Evolutionary conservation across 495 filamentous ascomycete genomes (phyloP), one percentile per base, ranked within the genome.

Genomic region (Penicillium simplicissimum): DNA sequence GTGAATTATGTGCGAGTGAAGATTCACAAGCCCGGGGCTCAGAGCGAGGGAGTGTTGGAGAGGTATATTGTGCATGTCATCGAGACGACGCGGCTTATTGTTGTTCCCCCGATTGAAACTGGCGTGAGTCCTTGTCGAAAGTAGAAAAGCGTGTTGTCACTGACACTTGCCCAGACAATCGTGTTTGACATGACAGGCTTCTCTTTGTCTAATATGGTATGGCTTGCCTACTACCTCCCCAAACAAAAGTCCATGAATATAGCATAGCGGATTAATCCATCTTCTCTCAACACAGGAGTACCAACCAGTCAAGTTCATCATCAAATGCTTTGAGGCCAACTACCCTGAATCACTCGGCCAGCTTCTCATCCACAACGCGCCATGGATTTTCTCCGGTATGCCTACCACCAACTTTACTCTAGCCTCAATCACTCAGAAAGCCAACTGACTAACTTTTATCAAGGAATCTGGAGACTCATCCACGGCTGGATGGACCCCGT

Each of bases 311-410:
- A 97, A 93, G 69, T 97, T 96, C 79, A 92, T 98, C 81, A 93
- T 97, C 75, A 93, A 94, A 75, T 95, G 91, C 71, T 97, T 98
- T 70, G 93, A 97, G 78, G 93, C 92, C 42, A 97, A 97, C 75
- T 98, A 97, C 71, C 94, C 95, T 5, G 95, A 97, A 74, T 90
- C 81, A 37, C 82, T 98, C 0, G 94, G 93, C 38, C 80, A 87
- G 3, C 88, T 97, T 40, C 82, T 97, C 9, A 89, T 98, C 34
- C 92, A 98, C 76, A 96, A 96, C 72, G 86, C 94, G 1, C 95
- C 95, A 0, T 98, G 93, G 94, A 78, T 97, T 17, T 98, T 98
- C 76, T 90, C 93, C 71, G 87, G 90, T 88, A 60, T 8, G 76
- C 63, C 35, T 15, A 17, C 17, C 19, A 28, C n/a, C 3, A 19